A percentile compares a stretch with the other conserved stretches of the same genome.
These are phyloP conservation scores for Hanseniaspora uvarum DNA, from an alignment of 1,139 yeast genomes.

Conservation along the genomic window DNA sequence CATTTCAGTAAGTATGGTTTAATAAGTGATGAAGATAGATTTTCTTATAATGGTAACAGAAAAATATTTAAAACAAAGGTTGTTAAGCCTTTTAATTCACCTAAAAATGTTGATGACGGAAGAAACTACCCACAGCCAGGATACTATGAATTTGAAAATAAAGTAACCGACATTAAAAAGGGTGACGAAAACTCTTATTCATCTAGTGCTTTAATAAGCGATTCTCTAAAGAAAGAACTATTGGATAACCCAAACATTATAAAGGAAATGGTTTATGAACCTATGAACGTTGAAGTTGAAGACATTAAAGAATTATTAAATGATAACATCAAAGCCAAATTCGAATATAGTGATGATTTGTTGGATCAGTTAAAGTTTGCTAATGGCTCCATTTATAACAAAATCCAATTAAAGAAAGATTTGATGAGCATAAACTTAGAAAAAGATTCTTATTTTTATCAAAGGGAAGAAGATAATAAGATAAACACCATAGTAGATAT, in stretches of 20 bases:
- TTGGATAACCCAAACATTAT: slow-evolving; percentile 36
- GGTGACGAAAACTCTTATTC: slow-evolving; percentile 25
- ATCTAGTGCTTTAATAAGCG: slow-evolving; percentile 23
- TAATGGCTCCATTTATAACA: slow-evolving; percentile 40
- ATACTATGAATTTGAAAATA: slow-evolving; percentile 8
- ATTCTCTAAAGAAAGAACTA: slow-evolving; percentile 27
- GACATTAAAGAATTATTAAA: slow-evolving; percentile 38
- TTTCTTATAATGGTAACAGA: slow-evolving; percentile 1
- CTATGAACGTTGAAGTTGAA: slow-evolving; percentile 37
- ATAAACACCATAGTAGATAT: slow-evolving; percentile 17
- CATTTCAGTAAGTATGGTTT: slow-evolving; percentile 95
- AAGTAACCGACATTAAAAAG: slow-evolving; percentile 24
- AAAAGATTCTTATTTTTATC: background rate
- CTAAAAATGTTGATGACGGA: background rate
- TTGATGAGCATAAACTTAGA: slow-evolving; percentile 18
- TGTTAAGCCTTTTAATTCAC: slow-evolving; percentile 6
- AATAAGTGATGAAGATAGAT: slow-evolving; percentile 37
- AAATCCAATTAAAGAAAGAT: slow-evolving; percentile 24
- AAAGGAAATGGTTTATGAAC: slow-evolving; percentile 61
- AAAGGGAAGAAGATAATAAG: slow-evolving; percentile 22
- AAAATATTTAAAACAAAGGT: slow-evolving; percentile 2
- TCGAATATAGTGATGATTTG: slow-evolving; percentile 47
- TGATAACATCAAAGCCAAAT: slow-evolving; percentile 35
- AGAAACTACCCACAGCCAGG: slow-evolving; percentile 18
- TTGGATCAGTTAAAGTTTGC: slow-evolving; percentile 51